A percentile compares a stretch with the other conserved stretches of the same genome.
Conservation (phyloP, 2,329 filamentous ascomycete species). For the Albophoma yamanashiensis region DNA sequence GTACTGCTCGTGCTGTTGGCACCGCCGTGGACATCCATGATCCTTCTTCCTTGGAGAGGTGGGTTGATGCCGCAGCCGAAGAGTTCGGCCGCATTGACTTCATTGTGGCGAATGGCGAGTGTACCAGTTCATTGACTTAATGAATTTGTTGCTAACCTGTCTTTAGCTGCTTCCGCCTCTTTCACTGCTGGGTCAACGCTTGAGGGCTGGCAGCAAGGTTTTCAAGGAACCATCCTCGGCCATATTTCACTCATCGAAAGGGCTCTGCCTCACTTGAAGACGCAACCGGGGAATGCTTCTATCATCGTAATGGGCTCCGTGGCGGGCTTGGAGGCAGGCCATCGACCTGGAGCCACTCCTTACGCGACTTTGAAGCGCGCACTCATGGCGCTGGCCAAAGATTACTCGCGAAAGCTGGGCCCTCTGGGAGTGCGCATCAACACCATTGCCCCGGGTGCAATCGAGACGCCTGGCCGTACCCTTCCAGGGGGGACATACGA, state of each 20-base stretch:
- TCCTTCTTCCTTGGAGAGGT: background rate
- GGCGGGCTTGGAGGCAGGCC: background rate
- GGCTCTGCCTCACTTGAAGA: background rate
- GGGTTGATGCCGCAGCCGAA: background rate
- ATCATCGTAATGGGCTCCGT: background rate
- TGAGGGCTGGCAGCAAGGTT: background rate
- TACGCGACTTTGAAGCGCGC: background rate
- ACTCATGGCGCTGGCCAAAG: background rate
- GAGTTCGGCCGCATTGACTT: background rate
- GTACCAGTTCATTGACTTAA: background rate
- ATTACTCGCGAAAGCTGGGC: background rate
- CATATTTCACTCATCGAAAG: background rate
- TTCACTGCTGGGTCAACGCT: background rate
- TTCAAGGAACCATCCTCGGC: background rate
- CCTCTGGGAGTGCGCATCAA: background rate
- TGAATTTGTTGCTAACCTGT: background rate
- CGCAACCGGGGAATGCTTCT: background rate
- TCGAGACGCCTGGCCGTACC: background rate
- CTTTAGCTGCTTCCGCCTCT: background rate
- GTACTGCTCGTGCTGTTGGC: background rate
- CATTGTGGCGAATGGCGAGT: background rate
- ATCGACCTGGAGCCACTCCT: background rate
- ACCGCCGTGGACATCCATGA: background rate
- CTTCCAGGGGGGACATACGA: background rate
- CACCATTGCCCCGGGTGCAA: background rate